Evolutionary conservation across 345 rosid species (phyloP), one percentile per base, ranked within the genome.

Genomic region (Murraya paniculata): DNA sequence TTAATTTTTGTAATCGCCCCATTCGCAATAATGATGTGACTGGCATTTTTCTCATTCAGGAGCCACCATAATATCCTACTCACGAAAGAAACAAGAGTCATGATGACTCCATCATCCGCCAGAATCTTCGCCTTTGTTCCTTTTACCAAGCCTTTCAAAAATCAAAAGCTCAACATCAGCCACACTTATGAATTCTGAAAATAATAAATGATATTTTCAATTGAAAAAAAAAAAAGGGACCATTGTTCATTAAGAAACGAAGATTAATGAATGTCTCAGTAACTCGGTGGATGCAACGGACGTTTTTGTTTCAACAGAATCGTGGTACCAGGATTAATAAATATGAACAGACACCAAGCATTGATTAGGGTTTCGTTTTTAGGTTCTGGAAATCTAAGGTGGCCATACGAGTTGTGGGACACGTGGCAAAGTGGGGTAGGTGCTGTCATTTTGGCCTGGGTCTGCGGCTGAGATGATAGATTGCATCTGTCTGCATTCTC

Each of bases 381-480:
- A 19, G 27, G 33, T 25, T 39, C 39, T 11, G 9, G 35, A 14
- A 36, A 61, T 8, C 7, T 38, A 25, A 8, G 10, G 5, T 9
- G 28, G 55, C 36, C 24, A 8, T 18, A 1, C 4, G 2, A 21
- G 16, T 75, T 14, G 71, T 7, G 45, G 45, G 50, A 64, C 78
- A 64, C 71, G 78, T 75, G 78, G 60, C 71, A 0, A 48, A 48
- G 21, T 64, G 77, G 77, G 53, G 57, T 0, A 18, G n/a, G 8
- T 53, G 21, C 57, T 5, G 57, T 5, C 57, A 18, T 53, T 53
- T 53, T 53, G 2, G 2, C 0, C 56, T 50, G 4, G 6, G 56
- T 4, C 56, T 48, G 14, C 2, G 14, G 55, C 55, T 3, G 55
- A 13, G 53, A 14, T 3, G 55, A 50, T 50, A 50, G 4, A 10